Conservation (phyloP, 768 basidiomycete genomes). For the Trametes villosa region DNA sequence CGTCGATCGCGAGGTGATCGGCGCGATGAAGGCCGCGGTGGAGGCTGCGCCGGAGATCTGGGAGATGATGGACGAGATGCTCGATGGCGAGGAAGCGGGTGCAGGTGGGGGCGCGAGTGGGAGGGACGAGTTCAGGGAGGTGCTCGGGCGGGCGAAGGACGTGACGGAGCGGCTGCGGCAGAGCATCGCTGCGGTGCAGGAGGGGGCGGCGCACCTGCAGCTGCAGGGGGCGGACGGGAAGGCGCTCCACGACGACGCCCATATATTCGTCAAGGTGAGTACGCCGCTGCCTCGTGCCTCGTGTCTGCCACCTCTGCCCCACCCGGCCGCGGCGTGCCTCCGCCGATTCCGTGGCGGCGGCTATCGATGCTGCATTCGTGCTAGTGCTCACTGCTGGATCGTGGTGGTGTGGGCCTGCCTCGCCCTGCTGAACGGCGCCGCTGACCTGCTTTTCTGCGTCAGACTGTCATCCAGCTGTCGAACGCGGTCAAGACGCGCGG, state of each 20-base stretch:
- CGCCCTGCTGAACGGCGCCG: neutral
- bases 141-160: constrained; percentile 62
- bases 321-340: neutral
- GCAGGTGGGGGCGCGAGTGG: constrained; percentile 29
- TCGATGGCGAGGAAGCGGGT: constrained; percentile 53
- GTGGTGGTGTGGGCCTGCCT: neutral
- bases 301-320: constrained; percentile 1
- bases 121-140: constrained; percentile 52
- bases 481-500: constrained; percentile 71
- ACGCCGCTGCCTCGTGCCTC: constrained; percentile 19
- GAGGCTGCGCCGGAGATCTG: constrained; percentile 82
- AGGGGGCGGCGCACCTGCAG: constrained; percentile 53
- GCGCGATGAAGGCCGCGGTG: constrained; percentile 78
- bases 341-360: neutral
- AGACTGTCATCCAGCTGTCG: constrained; percentile 81
- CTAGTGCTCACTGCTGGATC: constrained; percentile 1
- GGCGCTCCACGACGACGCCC: constrained; percentile 75
- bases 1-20: constrained; percentile 78
- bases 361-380: constrained; percentile 2
- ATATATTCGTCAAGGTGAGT: constrained; percentile 78
- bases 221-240: constrained; percentile 54
- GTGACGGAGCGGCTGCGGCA: constrained; percentile 66
- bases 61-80: constrained; percentile 75
- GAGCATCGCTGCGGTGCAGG: constrained; percentile 60
- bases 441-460: constrained; percentile 8